Conservation (phyloP, 2,329 filamentous ascomycete genomes). For the Talaromyces sp. region DNA sequence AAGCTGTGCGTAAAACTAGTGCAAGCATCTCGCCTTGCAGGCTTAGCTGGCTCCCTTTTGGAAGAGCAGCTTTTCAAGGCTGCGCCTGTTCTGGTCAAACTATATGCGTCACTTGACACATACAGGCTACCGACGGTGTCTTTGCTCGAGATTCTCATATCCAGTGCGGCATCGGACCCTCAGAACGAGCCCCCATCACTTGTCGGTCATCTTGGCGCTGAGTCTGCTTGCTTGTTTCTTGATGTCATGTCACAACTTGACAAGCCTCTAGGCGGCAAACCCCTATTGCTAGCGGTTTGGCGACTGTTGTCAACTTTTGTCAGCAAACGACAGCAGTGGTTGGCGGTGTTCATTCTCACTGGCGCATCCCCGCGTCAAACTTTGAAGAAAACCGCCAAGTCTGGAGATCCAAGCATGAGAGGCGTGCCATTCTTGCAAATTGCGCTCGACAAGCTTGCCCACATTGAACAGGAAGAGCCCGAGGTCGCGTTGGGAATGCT, state of each 20-base stretch:
- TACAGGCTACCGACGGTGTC: constrained; percentile 69
- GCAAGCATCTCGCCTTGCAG: constrained; percentile 67
- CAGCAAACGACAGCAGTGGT: constrained; percentile 90
- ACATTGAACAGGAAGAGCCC: constrained; percentile 66
- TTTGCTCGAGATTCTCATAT: constrained; percentile 73
- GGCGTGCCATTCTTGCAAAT: constrained; percentile 71
- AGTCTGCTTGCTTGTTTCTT: constrained; percentile 82
- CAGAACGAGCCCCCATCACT: constrained; percentile 84
- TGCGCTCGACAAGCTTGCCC: constrained; percentile 71
- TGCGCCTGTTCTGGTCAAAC: constrained; percentile 72
- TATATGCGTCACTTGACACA: constrained; percentile 70
- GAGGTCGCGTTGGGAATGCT: constrained; percentile 73
- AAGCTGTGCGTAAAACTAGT: constrained; percentile 69
- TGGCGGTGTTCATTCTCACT: constrained; percentile 89
- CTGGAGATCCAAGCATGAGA: constrained; percentile 53
- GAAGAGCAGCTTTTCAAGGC: constrained; percentile 81
- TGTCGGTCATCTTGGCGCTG: constrained; percentile 83
- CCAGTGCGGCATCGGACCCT: constrained; percentile 64
- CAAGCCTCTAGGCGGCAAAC: constrained; percentile 68
- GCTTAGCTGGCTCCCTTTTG: constrained; percentile 65
- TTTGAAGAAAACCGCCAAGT: constrained; percentile 55
- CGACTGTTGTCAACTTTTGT: constrained; percentile 83
- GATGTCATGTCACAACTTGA: constrained; percentile 76
- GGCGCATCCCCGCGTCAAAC: constrained; percentile 81
- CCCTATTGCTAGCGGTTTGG: constrained; percentile 74